A percentile compares a stretch with the other conserved stretches of the same genome.
Evolutionary conservation across 2,329 filamentous ascomycete genomes (phyloP).

Genomic region (Zymoseptoria ardabiliae): DNA sequence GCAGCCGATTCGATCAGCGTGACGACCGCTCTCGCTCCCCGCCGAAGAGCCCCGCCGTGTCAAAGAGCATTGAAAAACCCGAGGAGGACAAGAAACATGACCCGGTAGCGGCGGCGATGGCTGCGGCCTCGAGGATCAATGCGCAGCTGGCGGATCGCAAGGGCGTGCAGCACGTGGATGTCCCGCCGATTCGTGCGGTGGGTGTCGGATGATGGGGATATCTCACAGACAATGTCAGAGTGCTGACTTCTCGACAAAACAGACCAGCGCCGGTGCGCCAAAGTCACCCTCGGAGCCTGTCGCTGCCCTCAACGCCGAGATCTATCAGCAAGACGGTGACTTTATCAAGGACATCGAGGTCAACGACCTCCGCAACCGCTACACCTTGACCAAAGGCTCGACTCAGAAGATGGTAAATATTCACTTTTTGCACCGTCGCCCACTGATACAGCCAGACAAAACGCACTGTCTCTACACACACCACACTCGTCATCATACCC

Average conservation of each 20-base stretch:
- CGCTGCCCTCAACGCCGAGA: conserved; percentile 68
- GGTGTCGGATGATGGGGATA: background rate
- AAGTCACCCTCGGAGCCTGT: conserved; percentile 48
- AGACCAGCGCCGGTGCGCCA: conserved; percentile 42
- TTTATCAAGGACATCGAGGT: conserved; percentile 99
- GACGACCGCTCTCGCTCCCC: conserved; percentile 70
- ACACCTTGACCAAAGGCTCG: conserved; percentile 91
- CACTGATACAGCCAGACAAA: conserved; percentile 54
- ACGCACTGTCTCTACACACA: background rate
- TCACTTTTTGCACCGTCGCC: conserved; percentile 43
- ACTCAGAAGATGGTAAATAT: conserved; percentile 99
- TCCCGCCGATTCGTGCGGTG: conserved; percentile 66
- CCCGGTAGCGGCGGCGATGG: conserved; percentile 63
- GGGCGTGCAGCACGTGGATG: conserved; percentile 82
- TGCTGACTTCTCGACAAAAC: conserved; percentile 12
- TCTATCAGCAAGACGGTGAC: conserved; percentile 93
- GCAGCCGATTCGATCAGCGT: conserved; percentile 68
- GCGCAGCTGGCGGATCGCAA: conserved; percentile 56
- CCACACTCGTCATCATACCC: background rate
- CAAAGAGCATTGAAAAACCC: conserved; percentile 50
- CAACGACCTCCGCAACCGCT: conserved; percentile 94
- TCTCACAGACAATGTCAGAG: conserved; percentile 16
- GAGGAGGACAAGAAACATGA: conserved; percentile 16
- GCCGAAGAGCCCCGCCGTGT: conserved; percentile 63
- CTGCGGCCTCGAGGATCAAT: conserved; percentile 54